Conservation (phyloP, 768 basidiomycete genomes). For the Tricholoma saponaceum region DNA sequence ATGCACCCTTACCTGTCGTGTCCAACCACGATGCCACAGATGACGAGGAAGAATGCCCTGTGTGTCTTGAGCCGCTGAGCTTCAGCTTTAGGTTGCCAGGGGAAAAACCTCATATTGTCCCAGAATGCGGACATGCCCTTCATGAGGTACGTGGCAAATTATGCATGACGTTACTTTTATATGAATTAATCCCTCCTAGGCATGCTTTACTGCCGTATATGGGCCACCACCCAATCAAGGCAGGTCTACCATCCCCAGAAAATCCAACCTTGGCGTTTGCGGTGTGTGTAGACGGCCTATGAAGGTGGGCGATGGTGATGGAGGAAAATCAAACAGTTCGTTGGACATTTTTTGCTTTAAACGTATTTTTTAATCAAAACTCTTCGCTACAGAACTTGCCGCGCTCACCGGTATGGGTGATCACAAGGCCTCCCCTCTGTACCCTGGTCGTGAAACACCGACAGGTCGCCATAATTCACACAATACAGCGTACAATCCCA, state of each 20-base stretch:
- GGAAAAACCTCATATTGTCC: constrained; percentile 96
- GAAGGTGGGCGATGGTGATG: constrained; percentile 89
- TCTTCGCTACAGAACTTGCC: constrained; percentile 68
- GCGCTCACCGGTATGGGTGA: constrained; percentile 89
- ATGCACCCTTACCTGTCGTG: constrained; percentile 69
- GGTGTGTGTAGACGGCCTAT: constrained; percentile 96
- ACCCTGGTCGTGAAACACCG: constrained; percentile 67
- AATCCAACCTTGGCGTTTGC: constrained; percentile 88
- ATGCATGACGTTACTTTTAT: constrained; percentile 6
- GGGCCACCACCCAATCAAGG: constrained; percentile 71
- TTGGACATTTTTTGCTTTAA: constrained; percentile 12
- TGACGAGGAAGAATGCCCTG: constrained; percentile 90
- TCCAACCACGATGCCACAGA: constrained; percentile 54
- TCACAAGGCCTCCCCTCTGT: constrained; percentile 48
- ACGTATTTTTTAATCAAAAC: constrained; percentile 6
- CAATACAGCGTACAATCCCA: constrained; percentile 52
- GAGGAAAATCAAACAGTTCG: constrained; percentile 87
- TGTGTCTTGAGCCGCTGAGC: constrained; percentile 92
- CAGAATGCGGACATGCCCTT: constrained; percentile 96
- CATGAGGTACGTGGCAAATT: constrained; percentile 62
- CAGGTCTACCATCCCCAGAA: constrained; percentile 52
- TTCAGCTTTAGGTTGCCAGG: constrained; percentile 92
- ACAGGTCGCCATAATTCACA: constrained; percentile 34
- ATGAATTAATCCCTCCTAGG: constrained; percentile 40
- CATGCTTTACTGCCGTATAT: constrained; percentile 96